Evolutionary conservation across 2,329 filamentous ascomycete species (phyloP), one percentile per base, ranked within the genome.

Genomic region (Colletotrichum sp.): DNA sequence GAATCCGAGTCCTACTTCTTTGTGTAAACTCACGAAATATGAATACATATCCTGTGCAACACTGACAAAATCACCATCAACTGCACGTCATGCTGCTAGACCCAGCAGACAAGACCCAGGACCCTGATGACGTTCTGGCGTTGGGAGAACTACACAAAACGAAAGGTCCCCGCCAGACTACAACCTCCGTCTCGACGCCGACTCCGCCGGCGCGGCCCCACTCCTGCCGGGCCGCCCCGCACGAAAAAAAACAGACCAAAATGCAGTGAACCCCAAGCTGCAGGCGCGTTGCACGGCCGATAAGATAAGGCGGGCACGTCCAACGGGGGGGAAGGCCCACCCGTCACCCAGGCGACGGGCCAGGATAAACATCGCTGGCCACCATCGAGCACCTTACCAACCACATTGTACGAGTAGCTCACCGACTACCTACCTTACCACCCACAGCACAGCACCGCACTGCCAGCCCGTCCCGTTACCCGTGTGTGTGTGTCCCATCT

Each of bases 301-400:
- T 75, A 63, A 75, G 73, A 75, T 75, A 63, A 64, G 38, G 13
- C n/a, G 16, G 16, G 28, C 18, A 74, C 36, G 36, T 52, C 43
- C 68, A 24, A 48, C 61, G 38, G 56, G 61, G 61, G 48, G 32
- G 21, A 52, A 52, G 59, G 58, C 65, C 48, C 71, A 71, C 69
- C 71, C 18, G 73, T 75, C 73, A n/a, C 63, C 69, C 43, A 58
- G 73, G 72, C 73, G 55, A 75, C 73, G 24, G 26, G 69, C 73
- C 63, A 68, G 69, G 52, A 62, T 75, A 75, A 75, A 75, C 73
- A 75, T 66, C 67, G 61, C 43, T 61, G 26, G 34, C 56, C 55
- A 32, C 67, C 58, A 30, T 32, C 36, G 21, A 70, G 58, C 62
- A 59, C 13, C 28, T 32, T 63, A 63, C 65, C 58, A 71, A 67